A percentile compares a stretch with the other conserved stretches of the same genome.
Conservation (phyloP, 2,329 filamentous ascomycete species). For the Pseudohalonectria lignicola region DNA sequence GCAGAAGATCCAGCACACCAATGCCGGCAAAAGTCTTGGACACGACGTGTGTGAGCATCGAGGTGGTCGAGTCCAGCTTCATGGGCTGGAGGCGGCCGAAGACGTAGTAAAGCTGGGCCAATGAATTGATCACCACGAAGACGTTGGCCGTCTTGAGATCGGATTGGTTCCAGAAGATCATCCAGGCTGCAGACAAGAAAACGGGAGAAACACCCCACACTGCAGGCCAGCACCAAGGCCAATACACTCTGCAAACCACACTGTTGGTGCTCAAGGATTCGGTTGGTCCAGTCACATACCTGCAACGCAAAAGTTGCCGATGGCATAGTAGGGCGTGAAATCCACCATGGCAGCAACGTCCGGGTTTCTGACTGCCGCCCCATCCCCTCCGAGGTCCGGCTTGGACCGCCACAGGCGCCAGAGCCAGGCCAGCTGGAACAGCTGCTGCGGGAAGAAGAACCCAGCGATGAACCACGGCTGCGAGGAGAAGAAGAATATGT, state of each 20-base stretch:
- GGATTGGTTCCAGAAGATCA: slow-evolving; percentile 50
- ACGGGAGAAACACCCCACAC: no score
- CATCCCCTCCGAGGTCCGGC: slow-evolving; percentile 19
- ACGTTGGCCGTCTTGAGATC: slow-evolving; percentile 38
- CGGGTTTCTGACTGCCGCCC: slow-evolving; percentile 15
- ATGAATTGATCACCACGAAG: slow-evolving; percentile 44
- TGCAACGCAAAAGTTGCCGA: slow-evolving; percentile 49
- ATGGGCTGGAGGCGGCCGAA: slow-evolving; percentile 34
- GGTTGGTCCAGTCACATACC: slow-evolving; percentile 32
- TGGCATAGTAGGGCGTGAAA: slow-evolving; percentile 41
- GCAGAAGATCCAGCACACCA: slow-evolving; percentile 45
- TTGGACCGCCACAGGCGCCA: slow-evolving; percentile 30
- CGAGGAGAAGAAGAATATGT: slow-evolving; percentile 47
- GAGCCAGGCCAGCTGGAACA: slow-evolving; percentile 46
- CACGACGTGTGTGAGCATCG: slow-evolving; percentile 46
- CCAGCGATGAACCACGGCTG: slow-evolving; percentile 47
- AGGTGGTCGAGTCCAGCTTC: slow-evolving; percentile 34
- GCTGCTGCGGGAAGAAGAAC: slow-evolving; percentile 51
- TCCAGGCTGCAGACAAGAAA: slow-evolving; percentile 40
- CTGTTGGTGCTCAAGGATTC: no score
- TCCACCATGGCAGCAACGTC: slow-evolving; percentile 27
- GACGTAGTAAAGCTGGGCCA: slow-evolving; percentile 43
- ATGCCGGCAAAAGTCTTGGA: slow-evolving; percentile 50
- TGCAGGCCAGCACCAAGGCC: no score
- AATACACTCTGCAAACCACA: no score